Percentiles rank a stretch among this genome's conserved stretches.
phyloP scores from a whole-genome alignment of 2,329 filamentous ascomycete species.

The Xylaria digitata region DNA sequence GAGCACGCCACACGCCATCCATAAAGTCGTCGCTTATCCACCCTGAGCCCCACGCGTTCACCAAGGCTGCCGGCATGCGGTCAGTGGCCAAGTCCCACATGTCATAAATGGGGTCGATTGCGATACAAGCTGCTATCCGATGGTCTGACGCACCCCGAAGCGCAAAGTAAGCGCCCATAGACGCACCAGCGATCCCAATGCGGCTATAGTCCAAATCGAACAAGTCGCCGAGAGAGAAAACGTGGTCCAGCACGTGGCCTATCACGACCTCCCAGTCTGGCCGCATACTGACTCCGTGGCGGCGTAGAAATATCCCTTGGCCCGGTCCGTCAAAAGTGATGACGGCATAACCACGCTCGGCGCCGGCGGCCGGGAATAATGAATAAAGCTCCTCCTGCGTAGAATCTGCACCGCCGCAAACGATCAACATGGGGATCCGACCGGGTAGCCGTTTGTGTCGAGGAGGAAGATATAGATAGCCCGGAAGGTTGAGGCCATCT shows the following conservation, averaged over 20 bases:
- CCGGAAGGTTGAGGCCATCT: constrained; percentile 9
- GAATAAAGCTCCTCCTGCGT: constrained; percentile 51
- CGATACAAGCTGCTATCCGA: too few species aligned
- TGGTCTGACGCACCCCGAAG: not conserved
- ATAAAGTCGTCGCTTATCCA: too few species aligned
- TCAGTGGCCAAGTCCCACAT: too few species aligned
- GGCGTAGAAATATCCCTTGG: constrained; percentile 49
- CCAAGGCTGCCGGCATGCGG: too few species aligned
- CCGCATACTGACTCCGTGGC: constrained; percentile 16
- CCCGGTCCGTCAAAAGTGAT: constrained; percentile 56
- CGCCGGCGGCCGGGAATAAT: constrained; percentile 37
- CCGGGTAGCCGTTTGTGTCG: too few species aligned
- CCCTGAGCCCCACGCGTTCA: too few species aligned
- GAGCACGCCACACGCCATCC: too few species aligned
- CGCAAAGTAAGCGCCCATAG: constrained; percentile 30
- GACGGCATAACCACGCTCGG: constrained; percentile 51
- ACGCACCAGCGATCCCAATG: constrained; percentile 22
- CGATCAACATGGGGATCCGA: too few species aligned
- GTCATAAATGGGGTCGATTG: too few species aligned
- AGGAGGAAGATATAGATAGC: constrained; percentile 22
- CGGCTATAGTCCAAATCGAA: constrained; percentile 13
- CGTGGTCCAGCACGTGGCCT: too few species aligned
- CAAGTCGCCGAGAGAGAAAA: not conserved
- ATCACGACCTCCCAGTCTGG: constrained; percentile 26
- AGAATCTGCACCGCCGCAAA: constrained; percentile 48